Evolutionary conservation across 306 rosid genomes (phyloP), one percentile per base, ranked within the genome.

Genomic region (Senna siamea): DNA sequence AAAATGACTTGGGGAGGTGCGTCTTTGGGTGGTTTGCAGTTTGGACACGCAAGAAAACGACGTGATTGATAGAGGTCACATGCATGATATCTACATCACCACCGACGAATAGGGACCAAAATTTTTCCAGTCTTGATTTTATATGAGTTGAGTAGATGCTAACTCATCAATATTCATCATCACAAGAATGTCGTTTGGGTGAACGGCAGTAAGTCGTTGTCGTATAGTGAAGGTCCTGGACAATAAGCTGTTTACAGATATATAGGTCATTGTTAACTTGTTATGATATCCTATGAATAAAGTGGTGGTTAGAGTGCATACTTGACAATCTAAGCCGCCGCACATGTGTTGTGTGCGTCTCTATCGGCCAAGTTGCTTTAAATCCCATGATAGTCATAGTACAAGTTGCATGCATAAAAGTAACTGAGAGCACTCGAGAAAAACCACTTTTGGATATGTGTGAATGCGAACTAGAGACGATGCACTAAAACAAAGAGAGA

Each of bases 401-500:
- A 9, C 47, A 41, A 41, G 14, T 10, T 44, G 37, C 37, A 9
- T 23, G 0, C 7, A 11, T 20, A 43, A n/a, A n/a, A n/a, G n/a
- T n/a, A n/a, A n/a, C n/a, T n/a, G n/a, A n/a, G n/a, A 20, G 44
- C 23, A 60, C 47, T 61, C 9, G 18, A 3, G 6, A 65, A 22
- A 43, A 65, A 0, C 26, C 3, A 7, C 54, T 30, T 65, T 65
- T 44, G 19, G 9, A 13, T 2, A 3, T 26, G 22, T 65, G 14
- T 6, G 40, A 22, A 65, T 13, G 53, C 28, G 23, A 63, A 9
- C 26, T 15, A 41, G 56, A 67, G 54, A 75, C 41, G 47, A 63
- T 37, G 66, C 75, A 64, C 57, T 38, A 61, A 70, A 38, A 37
- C 35, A 54, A 61, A 73, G 22, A 73, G 19, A 28, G 15, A 63